A percentile compares a stretch with the other conserved stretches of the same genome.
phyloP scores from a whole-genome alignment of 225 moss, liverwort and hornwort species.

The Bryum argenteum region DNA sequence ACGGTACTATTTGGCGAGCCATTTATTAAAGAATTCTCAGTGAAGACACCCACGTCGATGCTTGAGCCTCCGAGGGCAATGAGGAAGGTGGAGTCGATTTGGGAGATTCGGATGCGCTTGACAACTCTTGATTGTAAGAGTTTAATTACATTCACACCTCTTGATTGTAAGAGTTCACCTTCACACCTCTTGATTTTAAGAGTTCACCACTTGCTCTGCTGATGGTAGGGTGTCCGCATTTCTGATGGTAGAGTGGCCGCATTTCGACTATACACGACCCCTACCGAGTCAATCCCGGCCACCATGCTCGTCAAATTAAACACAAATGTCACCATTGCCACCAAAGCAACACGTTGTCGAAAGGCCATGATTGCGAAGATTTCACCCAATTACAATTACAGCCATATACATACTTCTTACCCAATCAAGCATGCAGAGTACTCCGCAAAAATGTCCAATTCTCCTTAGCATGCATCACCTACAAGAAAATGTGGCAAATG shows the following conservation, averaged over 20 bases:
- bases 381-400: not conserved
- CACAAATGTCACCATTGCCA: not conserved
- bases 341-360: not conserved
- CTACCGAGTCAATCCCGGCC: conserved; percentile 37
- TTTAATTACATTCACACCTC: too few relatives aligned
- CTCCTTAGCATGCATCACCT: too few relatives aligned
- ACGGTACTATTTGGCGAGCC: conserved; percentile 28
- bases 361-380: not conserved
- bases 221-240: too few relatives aligned
- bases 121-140: conserved; percentile 41
- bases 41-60: conserved; percentile 49
- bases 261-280: conserved; percentile 50
- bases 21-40: conserved; percentile 42
- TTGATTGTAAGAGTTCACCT: too few relatives aligned
- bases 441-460: too few relatives aligned
- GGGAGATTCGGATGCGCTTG: conserved; percentile 45
- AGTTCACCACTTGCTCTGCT: conserved; percentile 23
- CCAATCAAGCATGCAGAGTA: too few relatives aligned
- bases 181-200: too few relatives aligned
- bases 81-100: conserved; percentile 32
- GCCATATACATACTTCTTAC: too few relatives aligned
- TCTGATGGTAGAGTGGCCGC: too few relatives aligned
- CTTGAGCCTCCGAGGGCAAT: conserved; percentile 48
- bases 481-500: too few relatives aligned
- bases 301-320: not conserved